Percentiles rank a stretch among this genome's conserved stretches.
These are phyloP conservation scores for Amaranthus tricolor DNA, from an alignment of 179 eudicot genomes.

Conservation along the genomic window DNA sequence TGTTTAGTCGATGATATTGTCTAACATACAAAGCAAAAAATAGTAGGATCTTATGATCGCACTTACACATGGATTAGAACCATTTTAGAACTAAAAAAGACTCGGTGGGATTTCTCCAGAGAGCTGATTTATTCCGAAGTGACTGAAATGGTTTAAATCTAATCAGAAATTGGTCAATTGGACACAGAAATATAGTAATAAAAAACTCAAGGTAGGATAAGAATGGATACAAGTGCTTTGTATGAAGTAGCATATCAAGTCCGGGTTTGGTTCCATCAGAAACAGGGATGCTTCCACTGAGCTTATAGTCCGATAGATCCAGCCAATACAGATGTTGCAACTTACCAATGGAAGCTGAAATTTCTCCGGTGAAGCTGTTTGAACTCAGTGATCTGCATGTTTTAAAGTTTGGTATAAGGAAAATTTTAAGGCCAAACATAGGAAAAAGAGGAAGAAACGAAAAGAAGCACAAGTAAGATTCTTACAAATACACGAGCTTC, in stretches of 20 bases:
- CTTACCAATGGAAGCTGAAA: constrained; percentile 57
- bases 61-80: constrained; percentile 43
- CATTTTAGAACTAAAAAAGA: constrained; percentile 40
- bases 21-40: not conserved
- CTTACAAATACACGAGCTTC: constrained; percentile 56
- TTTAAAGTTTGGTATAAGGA: not conserved
- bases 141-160: constrained; percentile 24
- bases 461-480: constrained; percentile 7
- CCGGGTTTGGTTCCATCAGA: constrained; percentile 45
- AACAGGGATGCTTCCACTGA: constrained; percentile 49
- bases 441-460: not conserved
- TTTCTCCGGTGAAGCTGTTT: constrained; percentile 53
- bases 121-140: constrained; percentile 43
- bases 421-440: not conserved
- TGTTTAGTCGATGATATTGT: too few species aligned
- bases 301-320: constrained; percentile 47
- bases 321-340: constrained; percentile 42
- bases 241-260: constrained; percentile 36
- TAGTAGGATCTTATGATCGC: constrained; percentile 25
- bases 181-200: not conserved
- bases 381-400: constrained; percentile 61
- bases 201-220: not conserved
- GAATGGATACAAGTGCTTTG: constrained; percentile 48
- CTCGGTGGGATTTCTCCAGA: constrained; percentile 40
- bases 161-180: constrained; percentile 8